Conservation (phyloP, 106 monocot species). For the Allium fistulosum region DNA sequence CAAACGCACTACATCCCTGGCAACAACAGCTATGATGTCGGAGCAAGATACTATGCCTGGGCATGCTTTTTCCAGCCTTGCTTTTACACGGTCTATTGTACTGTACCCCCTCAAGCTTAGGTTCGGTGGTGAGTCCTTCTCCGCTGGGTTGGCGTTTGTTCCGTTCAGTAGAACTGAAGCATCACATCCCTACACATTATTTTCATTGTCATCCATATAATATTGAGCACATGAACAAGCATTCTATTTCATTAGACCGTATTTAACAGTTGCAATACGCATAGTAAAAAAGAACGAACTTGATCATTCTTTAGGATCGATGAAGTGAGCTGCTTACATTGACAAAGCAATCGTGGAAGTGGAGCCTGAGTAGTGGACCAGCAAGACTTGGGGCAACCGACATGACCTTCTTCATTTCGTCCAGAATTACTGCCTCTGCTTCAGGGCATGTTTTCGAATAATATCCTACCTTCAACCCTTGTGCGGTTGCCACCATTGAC, state of each 20-base stretch:
- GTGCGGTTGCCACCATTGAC: neutral
- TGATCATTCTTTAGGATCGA: too few relatives aligned
- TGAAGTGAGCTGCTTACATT: slow-evolving; percentile 12
- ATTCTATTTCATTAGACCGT: too few relatives aligned
- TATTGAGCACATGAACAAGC: neutral
- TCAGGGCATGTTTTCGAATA: slow-evolving; percentile 38
- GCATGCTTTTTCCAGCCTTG: slow-evolving; percentile 35
- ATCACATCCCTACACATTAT: slow-evolving; percentile 37
- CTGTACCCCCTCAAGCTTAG: slow-evolving; percentile 25
- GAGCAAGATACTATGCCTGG: slow-evolving; percentile 45
- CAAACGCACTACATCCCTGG: slow-evolving; percentile 34
- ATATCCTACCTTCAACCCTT: slow-evolving; percentile 30
- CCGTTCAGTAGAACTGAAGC: slow-evolving; percentile 34
- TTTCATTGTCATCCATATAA: neutral
- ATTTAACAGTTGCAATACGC: too few relatives aligned
- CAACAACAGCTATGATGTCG: slow-evolving; percentile 34
- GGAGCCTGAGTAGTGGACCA: slow-evolving; percentile 36
- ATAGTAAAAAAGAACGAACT: too few relatives aligned
- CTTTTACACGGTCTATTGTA: slow-evolving; percentile 32
- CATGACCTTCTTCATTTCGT: slow-evolving; percentile 26
- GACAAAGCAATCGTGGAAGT: slow-evolving; percentile 68
- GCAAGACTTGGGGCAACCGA: slow-evolving; percentile 19
- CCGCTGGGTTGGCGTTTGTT: slow-evolving; percentile 5
- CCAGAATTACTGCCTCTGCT: slow-evolving; percentile 30
- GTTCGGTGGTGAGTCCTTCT: slow-evolving; percentile 27